Evolutionary conservation across 2,329 filamentous ascomycete species (phyloP), one percentile per base, ranked within the genome.

Genomic region (Colletotrichum sp.): DNA sequence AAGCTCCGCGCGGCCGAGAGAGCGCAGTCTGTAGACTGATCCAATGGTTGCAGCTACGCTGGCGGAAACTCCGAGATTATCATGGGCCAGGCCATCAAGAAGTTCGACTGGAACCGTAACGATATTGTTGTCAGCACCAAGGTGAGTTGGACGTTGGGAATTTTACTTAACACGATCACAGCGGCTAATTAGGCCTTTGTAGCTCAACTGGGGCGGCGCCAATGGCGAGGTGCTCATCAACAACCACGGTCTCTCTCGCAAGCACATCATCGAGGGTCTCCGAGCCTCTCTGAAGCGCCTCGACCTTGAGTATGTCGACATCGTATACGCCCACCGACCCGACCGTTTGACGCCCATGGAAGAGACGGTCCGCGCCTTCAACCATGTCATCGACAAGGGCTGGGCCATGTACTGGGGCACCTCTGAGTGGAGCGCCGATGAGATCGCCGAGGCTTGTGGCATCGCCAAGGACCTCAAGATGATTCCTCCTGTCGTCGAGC

Each of bases 361-460:
- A 82, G 93, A 95, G 85, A 91, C 89, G 8, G 93, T 95, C 9
- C 89, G 92, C 71, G 93, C 90, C 24, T 95, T 95, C 87, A 94
- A 94, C 86, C 87, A 93, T 81, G 86, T 94, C 49, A 94, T 95
- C 81, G 88, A 92, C 80, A 88, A 88, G 9, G 93, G 93, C 72
- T 92, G 93, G 85, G 91, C 92, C 2, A 89, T 94, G 78, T 94
- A 94, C 87, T 94, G 93, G 93, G 93, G 92, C 52, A 94, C 93
- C 1, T 93, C 91, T 2, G 92, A 94, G 83, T 94, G 93, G 93
- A 88, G 88, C 71, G 92, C 93, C n/a, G 89, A 91, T 78, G 92
- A 94, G 85, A 94, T 94, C 80, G 88, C 89, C 7, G 88, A 92
- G 75, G 93, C 93, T 3, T 91, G 90, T 83, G 90, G 77, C 83